Percentiles rank a stretch among this genome's conserved stretches.
phyloP scores from a whole-genome alignment of 2,329 filamentous ascomycete species.

The Anthostomella pinea region DNA sequence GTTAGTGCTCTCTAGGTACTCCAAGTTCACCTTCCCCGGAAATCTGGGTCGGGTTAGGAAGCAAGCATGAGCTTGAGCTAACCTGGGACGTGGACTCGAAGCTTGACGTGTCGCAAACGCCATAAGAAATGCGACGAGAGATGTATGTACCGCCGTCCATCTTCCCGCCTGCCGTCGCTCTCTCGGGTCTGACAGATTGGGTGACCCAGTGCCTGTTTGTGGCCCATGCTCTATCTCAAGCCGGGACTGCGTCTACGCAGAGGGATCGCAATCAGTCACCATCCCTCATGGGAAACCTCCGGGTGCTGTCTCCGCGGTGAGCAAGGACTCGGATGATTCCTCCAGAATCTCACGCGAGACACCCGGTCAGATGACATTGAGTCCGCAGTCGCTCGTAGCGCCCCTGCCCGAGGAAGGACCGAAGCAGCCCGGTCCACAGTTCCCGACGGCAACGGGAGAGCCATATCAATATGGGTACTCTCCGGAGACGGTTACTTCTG shows the following conservation, averaged over 20 bases:
- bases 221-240: conserved; percentile 20
- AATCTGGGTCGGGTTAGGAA: conserved; percentile 3
- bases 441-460: conserved; percentile 5
- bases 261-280: conserved; percentile 2
- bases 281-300: conserved; percentile 6
- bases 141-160: conserved; percentile 8
- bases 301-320: neutral
- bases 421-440: conserved; percentile 2
- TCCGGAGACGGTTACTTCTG: conserved; percentile 27
- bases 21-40: conserved; percentile 2
- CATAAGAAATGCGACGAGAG: conserved; percentile 24
- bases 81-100: neutral
- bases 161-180: neutral
- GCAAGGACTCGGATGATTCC: neutral
- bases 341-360: neutral
- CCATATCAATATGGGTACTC: conserved; percentile 20
- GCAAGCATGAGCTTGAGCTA: neutral
- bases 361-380: conserved; percentile 3
- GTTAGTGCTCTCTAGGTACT: too few species aligned
- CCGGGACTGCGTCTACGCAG: conserved; percentile 18
- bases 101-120: conserved; percentile 15
- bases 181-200: neutral
- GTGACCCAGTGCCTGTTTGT: conserved; percentile 13
- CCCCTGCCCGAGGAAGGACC: conserved; percentile 6
- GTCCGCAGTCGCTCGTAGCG: conserved; percentile 7